Base-by-base conservation (phyloP, 768 basidiomycete species). In the Psilocybe subaeruginosa region DNA sequence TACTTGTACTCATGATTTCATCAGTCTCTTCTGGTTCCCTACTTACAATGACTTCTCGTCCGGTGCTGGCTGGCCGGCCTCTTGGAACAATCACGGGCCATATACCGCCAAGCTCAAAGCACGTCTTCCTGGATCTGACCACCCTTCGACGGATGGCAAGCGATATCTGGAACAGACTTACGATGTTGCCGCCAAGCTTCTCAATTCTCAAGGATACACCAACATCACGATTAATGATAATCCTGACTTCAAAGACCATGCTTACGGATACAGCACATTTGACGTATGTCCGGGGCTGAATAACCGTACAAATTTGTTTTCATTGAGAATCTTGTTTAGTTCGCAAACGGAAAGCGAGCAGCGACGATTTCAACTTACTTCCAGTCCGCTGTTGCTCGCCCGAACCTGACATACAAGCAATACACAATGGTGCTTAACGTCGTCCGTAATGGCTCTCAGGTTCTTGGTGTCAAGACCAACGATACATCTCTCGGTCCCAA, bases 341-440 rank as follows among this genome's bases (percentile, higher is more conserved):
- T 80, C 70, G 61, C 79, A 11, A 71, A 73, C 45, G 80, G 81
- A 17, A 80, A 80, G 61, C 80, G 81, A 52, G 83, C 78, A 8
- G 87, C 86, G 0, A 83, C 85, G 8, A 83, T 87, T 16, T 80
- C 82, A 7, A 85, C 85, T 3, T 89, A 88, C 73, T 81, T 83
- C 68, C 78, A 81, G 58, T 82, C 85, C n/a, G 84, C 87, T 4
- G 73, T 74, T 56, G 74, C 77, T 11, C 81, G 87, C 29, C 68
- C 73, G 6, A 87, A 87, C 74, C 79, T 87, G 63, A 76, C 74
- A 1, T 80, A 81, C 73, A 80, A 75, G 65, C 76, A 81, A 56
- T 79, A 83, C 66, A 79, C 78, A 17, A 73, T 75, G 37, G 87
- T 83, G 45, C 72, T 74, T 23, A 80, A 82, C 66, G 80, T 88